phyloP scores from a whole-genome alignment of 140 eudicot species.

The Anethum foeniculum region DNA sequence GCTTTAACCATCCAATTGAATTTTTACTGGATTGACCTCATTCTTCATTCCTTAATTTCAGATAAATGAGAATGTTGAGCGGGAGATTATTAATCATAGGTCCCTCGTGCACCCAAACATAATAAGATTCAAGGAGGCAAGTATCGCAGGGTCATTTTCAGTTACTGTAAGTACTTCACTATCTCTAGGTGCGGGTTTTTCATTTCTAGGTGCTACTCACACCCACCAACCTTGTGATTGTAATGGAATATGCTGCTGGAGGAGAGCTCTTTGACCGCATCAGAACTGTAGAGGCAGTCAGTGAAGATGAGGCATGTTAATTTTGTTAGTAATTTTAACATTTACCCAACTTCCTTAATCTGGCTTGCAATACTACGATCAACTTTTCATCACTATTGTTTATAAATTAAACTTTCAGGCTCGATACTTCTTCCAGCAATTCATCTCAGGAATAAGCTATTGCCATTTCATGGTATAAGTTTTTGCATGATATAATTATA shows the following conservation, averaged over 20 bases:
- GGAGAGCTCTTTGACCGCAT: slow-evolving; percentile 90
- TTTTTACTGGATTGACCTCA: not conserved
- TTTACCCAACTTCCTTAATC: not conserved
- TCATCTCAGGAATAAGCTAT: slow-evolving; percentile 83
- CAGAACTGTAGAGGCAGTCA: slow-evolving; percentile 75
- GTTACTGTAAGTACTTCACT: not conserved
- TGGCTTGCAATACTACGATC: not conserved
- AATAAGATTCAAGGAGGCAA: slow-evolving; percentile 54
- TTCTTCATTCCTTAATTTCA: slow-evolving; percentile 15
- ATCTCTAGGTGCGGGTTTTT: not conserved
- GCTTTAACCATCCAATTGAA: not conserved
- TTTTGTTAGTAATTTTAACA: not conserved
- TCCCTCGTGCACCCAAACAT: slow-evolving; percentile 58
- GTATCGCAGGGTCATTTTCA: not conserved
- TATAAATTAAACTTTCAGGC: slow-evolving; percentile 45
- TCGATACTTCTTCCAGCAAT: slow-evolving; percentile 90
- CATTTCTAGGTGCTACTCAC: slow-evolving; percentile 55
- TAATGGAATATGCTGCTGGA: slow-evolving; percentile 98
- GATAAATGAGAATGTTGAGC: slow-evolving; percentile 81
- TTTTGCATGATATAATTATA: not conserved
- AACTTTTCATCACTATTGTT: not conserved
- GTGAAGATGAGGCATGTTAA: slow-evolving; percentile 78
- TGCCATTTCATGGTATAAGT: slow-evolving; percentile 67
- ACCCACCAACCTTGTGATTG: slow-evolving; percentile 83
- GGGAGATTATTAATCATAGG: slow-evolving; percentile 59